Evolutionary conservation across 2,329 filamentous ascomycete species (phyloP).

Genomic region (Diaporthe velutina): DNA sequence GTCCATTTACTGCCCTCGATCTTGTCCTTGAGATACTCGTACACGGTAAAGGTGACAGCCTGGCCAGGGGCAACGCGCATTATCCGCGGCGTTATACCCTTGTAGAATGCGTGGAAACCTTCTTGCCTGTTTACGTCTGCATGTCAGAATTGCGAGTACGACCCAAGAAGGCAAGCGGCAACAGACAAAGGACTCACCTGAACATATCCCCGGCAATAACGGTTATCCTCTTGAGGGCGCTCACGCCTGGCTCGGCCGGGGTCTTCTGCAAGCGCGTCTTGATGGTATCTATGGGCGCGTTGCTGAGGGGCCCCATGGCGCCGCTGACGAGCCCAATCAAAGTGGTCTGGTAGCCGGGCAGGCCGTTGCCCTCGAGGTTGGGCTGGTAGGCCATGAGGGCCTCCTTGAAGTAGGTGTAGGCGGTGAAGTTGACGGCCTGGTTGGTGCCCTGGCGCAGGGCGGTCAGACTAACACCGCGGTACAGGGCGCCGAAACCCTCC

Average conservation of each 20-base stretch:
- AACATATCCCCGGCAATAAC: conserved; percentile 87
- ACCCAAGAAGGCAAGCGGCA: neutral
- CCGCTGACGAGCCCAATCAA: conserved; percentile 91
- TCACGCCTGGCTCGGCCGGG: conserved; percentile 84
- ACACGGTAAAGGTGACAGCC: conserved; percentile 82
- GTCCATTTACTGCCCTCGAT: conserved; percentile 75
- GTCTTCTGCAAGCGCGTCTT: conserved; percentile 96
- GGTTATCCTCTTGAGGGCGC: conserved; percentile 82
- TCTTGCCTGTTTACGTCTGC: conserved; percentile 74
- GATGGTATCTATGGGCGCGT: conserved; percentile 98
- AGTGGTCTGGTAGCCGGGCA: conserved; percentile 92
- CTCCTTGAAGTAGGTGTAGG: conserved; percentile 94
- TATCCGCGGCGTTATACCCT: conserved; percentile 96
- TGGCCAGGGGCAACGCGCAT: conserved; percentile 98
- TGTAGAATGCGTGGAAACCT: conserved; percentile 95
- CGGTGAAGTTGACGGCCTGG: conserved; percentile 98
- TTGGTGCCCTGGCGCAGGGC: conserved; percentile 95
- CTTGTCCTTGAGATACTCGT: conserved; percentile 81
- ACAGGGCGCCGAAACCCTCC: conserved; percentile 89
- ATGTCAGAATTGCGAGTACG: neutral
- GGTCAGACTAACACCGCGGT: conserved; percentile 93
- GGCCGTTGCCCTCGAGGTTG: conserved; percentile 70
- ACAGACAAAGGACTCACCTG: conserved; percentile 63
- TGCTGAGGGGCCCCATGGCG: conserved; percentile 95
- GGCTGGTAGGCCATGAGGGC: conserved; percentile 80